These are phyloP conservation scores for Termitomyces sp. DNA, from an alignment of 768 basidiomycete species.

Conservation along the genomic window DNA sequence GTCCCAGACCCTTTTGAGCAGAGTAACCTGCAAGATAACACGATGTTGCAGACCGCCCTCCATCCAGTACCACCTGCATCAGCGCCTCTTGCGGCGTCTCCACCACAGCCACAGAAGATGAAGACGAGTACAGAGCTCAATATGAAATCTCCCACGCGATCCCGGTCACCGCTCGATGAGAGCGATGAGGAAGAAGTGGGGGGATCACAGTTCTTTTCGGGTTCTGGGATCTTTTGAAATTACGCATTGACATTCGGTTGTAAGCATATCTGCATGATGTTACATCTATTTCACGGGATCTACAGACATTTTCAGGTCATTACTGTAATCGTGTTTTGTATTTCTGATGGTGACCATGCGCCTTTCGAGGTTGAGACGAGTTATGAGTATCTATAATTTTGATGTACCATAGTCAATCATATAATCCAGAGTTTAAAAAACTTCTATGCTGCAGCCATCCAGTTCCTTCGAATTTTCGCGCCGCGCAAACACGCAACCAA, in stretches of 20 bases:
- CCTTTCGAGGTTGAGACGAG: background rate
- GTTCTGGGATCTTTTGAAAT: conserved; percentile 32
- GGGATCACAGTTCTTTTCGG: conserved; percentile 36
- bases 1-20: conserved; percentile 41
- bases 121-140: conserved; percentile 39
- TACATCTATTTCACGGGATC: background rate
- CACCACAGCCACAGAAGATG: conserved; percentile 19
- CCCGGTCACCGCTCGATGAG: conserved; percentile 13
- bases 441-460: background rate
- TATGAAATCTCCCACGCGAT: conserved; percentile 35
- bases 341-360: background rate
- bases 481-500: too few relatives aligned
- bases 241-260: background rate
- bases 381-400: background rate
- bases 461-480: too few relatives aligned
- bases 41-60: conserved; percentile 4
- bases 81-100: conserved; percentile 10
- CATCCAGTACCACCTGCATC: conserved; percentile 14
- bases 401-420: background rate
- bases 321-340: background rate
- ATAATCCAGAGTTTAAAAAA: background rate
- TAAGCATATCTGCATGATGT: background rate
- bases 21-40: conserved; percentile 30
- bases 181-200: conserved; percentile 24
- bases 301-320: background rate